phyloP scores from a whole-genome alignment of 495 filamentous ascomycete species.

The Hyaloscypha variabilis region DNA sequence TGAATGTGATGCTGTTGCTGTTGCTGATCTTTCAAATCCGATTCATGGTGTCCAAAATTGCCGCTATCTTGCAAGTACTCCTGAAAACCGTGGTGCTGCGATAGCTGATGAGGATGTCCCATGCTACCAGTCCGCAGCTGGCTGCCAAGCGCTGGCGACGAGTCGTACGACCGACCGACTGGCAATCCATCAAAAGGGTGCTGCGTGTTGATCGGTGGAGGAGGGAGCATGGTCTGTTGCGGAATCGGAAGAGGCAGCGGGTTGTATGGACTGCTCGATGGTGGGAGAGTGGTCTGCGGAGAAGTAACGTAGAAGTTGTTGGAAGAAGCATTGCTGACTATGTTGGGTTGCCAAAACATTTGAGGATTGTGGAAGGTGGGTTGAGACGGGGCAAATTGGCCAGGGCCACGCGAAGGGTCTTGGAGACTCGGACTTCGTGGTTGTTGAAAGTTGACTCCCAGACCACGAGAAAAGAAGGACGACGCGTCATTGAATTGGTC shows the following conservation, averaged over 20 bases:
- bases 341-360: conserved; percentile 15
- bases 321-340: conserved; percentile 5
- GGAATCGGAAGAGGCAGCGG: conserved; percentile 24
- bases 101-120: conserved; percentile 23
- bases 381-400: not conserved
- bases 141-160: conserved; percentile 6
- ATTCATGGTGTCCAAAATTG: conserved; percentile 9
- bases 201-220: not conserved
- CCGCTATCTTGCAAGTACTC: conserved; percentile 20
- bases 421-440: not conserved
- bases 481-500: conserved; percentile 7
- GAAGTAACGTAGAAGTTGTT: conserved; percentile 19
- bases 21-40: conserved; percentile 18
- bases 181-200: conserved; percentile 10
- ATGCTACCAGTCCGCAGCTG: conserved; percentile 24
- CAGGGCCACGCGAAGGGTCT: conserved; percentile 12
- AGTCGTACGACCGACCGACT: conserved; percentile 1
- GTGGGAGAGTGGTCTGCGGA: conserved; percentile 11
- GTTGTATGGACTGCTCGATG: not conserved
- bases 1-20: conserved; percentile 1
- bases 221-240: conserved; percentile 21
- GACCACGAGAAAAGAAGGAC: not conserved
- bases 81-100: conserved; percentile 11
- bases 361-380: conserved; percentile 17
- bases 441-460: not conserved